Evolutionary conservation across 1,284 basidiomycete species (phyloP), one percentile per base, ranked within the genome.

Genomic region (Moesziomyces parantarcticus): DNA sequence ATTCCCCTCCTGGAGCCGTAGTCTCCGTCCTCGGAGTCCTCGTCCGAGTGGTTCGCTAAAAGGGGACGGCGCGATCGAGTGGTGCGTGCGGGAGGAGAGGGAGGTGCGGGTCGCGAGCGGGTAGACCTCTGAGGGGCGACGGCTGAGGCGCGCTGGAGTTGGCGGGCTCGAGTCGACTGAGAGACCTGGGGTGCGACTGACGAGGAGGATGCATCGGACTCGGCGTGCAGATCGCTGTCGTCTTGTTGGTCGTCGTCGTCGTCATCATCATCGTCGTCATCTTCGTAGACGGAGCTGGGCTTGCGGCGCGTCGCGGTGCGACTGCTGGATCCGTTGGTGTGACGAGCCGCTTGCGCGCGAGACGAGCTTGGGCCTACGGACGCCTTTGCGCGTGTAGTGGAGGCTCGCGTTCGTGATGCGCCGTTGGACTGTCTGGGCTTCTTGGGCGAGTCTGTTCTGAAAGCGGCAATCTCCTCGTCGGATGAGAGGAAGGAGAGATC

Each of bases 401-500:
- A 32, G 10, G 40, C 16, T 18, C 18, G 36, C 14, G 36, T 16
- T 39, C 13, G 13, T 45, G 23, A n/a, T 43, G 10, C 5, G 36
- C 50, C 32, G 50, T 68, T 45, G 25, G 32, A 25, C 47, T 62
- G 22, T 21, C 29, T 39, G 21, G 20, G 7, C 41, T 20, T 16
- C 23, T 43, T 34, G 26, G 43, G 34, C 0, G 58, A 41, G 3
- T 18, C 42, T 23, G 44, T 54, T n/a, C 18, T 52, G 47, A 70
- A 23, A 1, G 59, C 29, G 7, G 41, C 50, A 14, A 65, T 61
- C 29, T 61, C 62, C 32, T 71, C 62, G 40, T 71, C 68, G 16
- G 55, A 55, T 16, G 45, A 18, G 32, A 70, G 44, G 36, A 70
- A 70, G 25, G 67, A 64, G 2, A 70, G 54, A 29, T 64, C 61